Percentiles rank a stretch among this genome's conserved stretches.
Conservation (phyloP, 176 grass and related monocot species). For the Paspalum notatum region DNA sequence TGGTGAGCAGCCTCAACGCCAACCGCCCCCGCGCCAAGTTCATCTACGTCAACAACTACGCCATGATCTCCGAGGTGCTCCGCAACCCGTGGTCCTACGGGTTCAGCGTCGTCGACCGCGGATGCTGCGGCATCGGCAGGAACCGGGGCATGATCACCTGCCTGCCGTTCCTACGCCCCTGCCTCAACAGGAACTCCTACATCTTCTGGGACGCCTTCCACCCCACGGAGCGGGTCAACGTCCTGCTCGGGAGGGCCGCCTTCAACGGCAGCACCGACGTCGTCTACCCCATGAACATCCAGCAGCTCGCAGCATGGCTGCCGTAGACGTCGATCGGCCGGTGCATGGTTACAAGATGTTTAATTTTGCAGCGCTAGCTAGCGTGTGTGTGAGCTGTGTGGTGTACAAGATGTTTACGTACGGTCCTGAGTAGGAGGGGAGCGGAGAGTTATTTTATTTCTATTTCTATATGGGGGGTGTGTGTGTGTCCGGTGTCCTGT, state of each 20-base stretch:
- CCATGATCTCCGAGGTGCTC: slow-evolving; percentile 79
- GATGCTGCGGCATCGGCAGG: slow-evolving; percentile 85
- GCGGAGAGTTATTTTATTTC: background rate
- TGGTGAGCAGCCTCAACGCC: slow-evolving; percentile 69
- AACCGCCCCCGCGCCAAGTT: slow-evolving; percentile 69
- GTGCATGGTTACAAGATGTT: background rate
- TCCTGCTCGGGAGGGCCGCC: slow-evolving; percentile 68
- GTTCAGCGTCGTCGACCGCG: slow-evolving; percentile 71
- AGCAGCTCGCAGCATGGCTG: slow-evolving; percentile 67
- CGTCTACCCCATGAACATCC: slow-evolving; percentile 81
- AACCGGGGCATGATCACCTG: slow-evolving; percentile 88
- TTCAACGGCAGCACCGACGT: slow-evolving; percentile 60
- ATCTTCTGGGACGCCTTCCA: slow-evolving; percentile 99
- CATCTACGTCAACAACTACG: slow-evolving; percentile 83
- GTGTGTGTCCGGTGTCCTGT: slow-evolving; percentile 2
- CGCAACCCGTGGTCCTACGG: slow-evolving; percentile 66
- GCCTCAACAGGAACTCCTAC: slow-evolving; percentile 67
- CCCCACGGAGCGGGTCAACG: slow-evolving; percentile 83
- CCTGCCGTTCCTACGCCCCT: slow-evolving; percentile 82
- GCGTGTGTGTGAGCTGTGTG: background rate
- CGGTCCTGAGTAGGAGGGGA: background rate
- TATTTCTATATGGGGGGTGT: background rate
- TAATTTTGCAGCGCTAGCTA: background rate
- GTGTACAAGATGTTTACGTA: background rate
- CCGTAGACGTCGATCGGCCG: slow-evolving; percentile 22